phyloP scores from a whole-genome alignment of 805 yeast species.

The Starmerella bombi region DNA sequence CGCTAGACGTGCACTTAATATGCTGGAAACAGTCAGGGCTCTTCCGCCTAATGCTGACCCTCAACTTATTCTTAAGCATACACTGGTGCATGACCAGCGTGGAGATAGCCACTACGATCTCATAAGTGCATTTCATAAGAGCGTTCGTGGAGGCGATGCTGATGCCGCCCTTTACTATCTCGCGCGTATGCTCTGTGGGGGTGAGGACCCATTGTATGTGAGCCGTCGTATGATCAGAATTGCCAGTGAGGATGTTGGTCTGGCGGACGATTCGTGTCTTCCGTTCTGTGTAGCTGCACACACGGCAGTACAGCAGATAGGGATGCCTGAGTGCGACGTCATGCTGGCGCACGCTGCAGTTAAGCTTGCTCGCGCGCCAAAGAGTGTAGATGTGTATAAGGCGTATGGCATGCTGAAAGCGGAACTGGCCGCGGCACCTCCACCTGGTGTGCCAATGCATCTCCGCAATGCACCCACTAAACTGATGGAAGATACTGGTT shows the following conservation, averaged over 20 bases:
- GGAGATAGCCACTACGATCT: slow-evolving; percentile 94
- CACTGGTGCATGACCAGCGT: slow-evolving; percentile 61
- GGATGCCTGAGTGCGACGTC: slow-evolving; percentile 88
- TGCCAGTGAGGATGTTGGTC: slow-evolving; percentile 90
- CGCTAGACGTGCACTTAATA: slow-evolving; percentile 68
- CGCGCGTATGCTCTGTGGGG: slow-evolving; percentile 79
- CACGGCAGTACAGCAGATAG: slow-evolving; percentile 77
- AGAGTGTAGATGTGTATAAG: slow-evolving; percentile 74
- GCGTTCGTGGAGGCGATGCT: slow-evolving; percentile 77
- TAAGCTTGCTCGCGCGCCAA: slow-evolving; percentile 73
- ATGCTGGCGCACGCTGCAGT: slow-evolving; percentile 86
- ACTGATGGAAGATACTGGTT: slow-evolving; percentile 80
- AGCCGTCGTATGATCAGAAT: slow-evolving; percentile 86
- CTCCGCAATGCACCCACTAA: slow-evolving; percentile 89
- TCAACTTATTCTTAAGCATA: slow-evolving; percentile 33
- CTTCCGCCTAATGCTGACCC: slow-evolving; percentile 25
- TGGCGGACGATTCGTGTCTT: slow-evolving; percentile 65
- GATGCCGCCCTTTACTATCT: slow-evolving; percentile 83
- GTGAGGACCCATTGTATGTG: slow-evolving; percentile 83
- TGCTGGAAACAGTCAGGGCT: slow-evolving; percentile 45
- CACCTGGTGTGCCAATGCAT: slow-evolving; percentile 52
- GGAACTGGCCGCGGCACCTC: slow-evolving; percentile 44
- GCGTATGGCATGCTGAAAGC: slow-evolving; percentile 60
- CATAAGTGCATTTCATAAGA: slow-evolving; percentile 89
- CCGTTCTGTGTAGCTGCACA: slow-evolving; percentile 80